Conservation (phyloP, 345 rosid species). For the Acer yangbiense region DNA sequence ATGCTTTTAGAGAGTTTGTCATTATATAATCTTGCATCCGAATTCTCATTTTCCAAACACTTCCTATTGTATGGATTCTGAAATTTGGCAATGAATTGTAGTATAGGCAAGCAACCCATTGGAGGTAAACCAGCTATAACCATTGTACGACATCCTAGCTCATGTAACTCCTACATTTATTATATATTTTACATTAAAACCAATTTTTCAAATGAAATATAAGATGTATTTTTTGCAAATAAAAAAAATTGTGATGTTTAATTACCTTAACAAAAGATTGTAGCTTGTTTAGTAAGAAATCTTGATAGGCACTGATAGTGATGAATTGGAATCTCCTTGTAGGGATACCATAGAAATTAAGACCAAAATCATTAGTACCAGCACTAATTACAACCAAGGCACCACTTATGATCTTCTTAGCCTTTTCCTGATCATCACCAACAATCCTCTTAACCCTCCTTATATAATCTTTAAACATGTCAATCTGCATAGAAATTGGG, state of each 20-base stretch:
- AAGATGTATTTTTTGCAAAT: not conserved
- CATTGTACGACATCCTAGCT: constrained; percentile 52
- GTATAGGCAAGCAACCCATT: constrained; percentile 58
- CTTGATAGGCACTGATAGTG: constrained; percentile 44
- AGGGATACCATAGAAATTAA: constrained; percentile 48
- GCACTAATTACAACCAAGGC: constrained; percentile 64
- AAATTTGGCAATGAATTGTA: constrained; percentile 41
- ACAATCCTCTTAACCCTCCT: constrained; percentile 34
- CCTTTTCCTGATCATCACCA: constrained; percentile 36
- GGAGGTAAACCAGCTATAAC: constrained; percentile 62
- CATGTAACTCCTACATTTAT: constrained; percentile 44
- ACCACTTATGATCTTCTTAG: constrained; percentile 34
- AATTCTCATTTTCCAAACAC: constrained; percentile 54
- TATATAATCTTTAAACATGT: constrained; percentile 38
- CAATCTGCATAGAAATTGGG: constrained; percentile 44
- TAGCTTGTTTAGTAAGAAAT: constrained; percentile 40
- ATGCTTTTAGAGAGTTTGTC: constrained; percentile 42
- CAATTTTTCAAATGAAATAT: not conserved
- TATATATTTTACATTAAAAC: not conserved
- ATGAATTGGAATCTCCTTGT: constrained; percentile 34
- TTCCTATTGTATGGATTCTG: constrained; percentile 11
- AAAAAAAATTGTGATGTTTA: not conserved
- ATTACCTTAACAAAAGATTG: constrained; percentile 47
- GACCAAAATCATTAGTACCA: constrained; percentile 57
- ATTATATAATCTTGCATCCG: constrained; percentile 46